A percentile compares a stretch with the other conserved stretches of the same genome.
Conservation (phyloP, 441 rosid genomes). For the Arabidopsis hybrid region DNA sequence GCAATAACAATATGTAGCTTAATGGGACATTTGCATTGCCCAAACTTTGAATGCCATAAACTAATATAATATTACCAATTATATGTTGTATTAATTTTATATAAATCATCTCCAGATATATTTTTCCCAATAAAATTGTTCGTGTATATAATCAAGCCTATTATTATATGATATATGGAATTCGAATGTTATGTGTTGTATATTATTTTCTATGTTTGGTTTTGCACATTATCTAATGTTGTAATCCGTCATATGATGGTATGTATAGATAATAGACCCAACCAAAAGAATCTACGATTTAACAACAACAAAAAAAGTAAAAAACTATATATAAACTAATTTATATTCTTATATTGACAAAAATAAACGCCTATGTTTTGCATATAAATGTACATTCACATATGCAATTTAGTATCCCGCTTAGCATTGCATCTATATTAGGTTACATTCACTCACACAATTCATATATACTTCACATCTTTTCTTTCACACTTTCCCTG, state of each 20-base stretch:
- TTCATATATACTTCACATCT: constrained; percentile 5
- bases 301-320: background rate
- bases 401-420: constrained; percentile 6
- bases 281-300: constrained; percentile 16
- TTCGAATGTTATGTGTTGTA: background rate
- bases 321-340: background rate
- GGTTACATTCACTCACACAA: constrained; percentile 16
- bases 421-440: constrained; percentile 28
- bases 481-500: background rate
- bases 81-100: background rate
- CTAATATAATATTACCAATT: background rate
- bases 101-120: background rate
- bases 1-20: background rate
- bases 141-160: background rate
- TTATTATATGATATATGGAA: background rate
- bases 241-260: background rate
- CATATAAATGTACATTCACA: constrained; percentile 17
- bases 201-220: background rate
- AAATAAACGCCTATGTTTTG: background rate
- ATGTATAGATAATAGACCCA: background rate
- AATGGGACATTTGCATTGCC: background rate
- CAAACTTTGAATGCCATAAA: background rate
- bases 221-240: constrained; percentile 1
- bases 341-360: background rate
- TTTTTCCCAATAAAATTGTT: background rate